Base-by-base conservation (phyloP, 1,139 yeast genomes). In the Geotrichum citri-aurantii region DNA sequence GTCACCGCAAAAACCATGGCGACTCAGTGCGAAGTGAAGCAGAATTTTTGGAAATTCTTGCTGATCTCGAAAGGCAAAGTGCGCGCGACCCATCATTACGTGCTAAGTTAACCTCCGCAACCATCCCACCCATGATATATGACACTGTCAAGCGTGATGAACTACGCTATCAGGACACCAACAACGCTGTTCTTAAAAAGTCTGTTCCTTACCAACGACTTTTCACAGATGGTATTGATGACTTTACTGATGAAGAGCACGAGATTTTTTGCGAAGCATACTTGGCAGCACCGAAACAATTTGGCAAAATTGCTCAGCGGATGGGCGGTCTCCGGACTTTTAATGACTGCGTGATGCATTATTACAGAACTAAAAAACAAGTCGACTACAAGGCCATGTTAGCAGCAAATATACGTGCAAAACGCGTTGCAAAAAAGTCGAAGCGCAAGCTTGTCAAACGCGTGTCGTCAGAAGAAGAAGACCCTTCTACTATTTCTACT, bases 261-360 rank as follows among this genome's bases (percentile, higher is more conserved):
- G 84, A 82, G 52, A 69, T 80, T 61, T 95, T 93, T 68, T 81
- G 88, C 65, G 96, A 91, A 63, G 96, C 88, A 0, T 95, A 83
- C 69, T 79, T 89, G 54, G 72, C 81, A 57, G 78, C 79, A 69
- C 99, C 99, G 1, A 95, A 95, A 73, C 84, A 87, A 68, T 93
- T 95, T 78, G 98, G 99, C 10, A 85, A 86, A 60, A 90, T 95
- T 54, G 85, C 98, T 0, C 77, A 82, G 56, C 77, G 78, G 56
- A 84, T 95, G 92, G 95, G 95, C 48, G 91, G 90, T 0, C 73
- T 86, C 44, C 78, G 98, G 66, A 82, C 89, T 1, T 79, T 92
- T 17, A 83, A 84, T 65, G 98, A 93, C 62, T 93, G 99, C 74
- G 98, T 93, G 7, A 69, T 89, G 63, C 98, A 93, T 71, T 95